Percentiles rank a stretch among this genome's conserved stretches.
Evolutionary conservation across 306 rosid genomes (phyloP).

Genomic region (Purshia tridentata): DNA sequence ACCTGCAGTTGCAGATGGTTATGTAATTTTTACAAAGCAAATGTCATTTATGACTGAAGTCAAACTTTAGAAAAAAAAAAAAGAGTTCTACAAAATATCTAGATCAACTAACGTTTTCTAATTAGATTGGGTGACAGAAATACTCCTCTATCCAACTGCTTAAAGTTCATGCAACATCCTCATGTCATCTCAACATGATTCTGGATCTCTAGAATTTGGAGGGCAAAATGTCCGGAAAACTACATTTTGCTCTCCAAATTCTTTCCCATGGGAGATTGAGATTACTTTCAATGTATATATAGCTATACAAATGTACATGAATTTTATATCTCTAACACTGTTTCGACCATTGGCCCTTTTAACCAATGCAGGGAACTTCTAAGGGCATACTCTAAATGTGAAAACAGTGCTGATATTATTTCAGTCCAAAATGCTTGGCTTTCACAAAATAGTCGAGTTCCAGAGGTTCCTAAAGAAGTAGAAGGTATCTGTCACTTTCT

Average conservation of each 20-base stretch:
- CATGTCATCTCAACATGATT: background rate
- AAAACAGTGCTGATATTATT: slow-evolving; percentile 72
- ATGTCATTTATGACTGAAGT: slow-evolving; percentile 1
- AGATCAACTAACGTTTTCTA: background rate
- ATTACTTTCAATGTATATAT: background rate
- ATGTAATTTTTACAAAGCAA: background rate
- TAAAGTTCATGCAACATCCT: background rate
- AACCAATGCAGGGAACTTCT: slow-evolving; percentile 70
- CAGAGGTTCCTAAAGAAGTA: slow-evolving; percentile 44
- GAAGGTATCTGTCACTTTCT: slow-evolving; percentile 44
- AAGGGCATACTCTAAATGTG: slow-evolving; percentile 77
- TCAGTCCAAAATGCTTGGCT: slow-evolving; percentile 85
- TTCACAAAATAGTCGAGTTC: slow-evolving; percentile 59
- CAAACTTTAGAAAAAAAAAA: background rate
- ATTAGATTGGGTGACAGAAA: background rate
- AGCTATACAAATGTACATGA: background rate
- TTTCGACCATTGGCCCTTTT: background rate
- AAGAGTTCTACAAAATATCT: background rate
- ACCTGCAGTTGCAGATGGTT: background rate
- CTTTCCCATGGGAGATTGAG: slow-evolving; percentile 9
- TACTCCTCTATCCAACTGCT: background rate
- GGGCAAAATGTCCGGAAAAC: background rate
- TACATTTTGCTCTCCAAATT: background rate
- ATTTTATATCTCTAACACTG: slow-evolving; percentile 6
- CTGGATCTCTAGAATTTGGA: background rate